A percentile compares a stretch with the other conserved stretches of the same genome.
These are phyloP conservation scores for Nakazawaea molendinolei DNA, from an alignment of 805 yeast genomes.

Conservation along the genomic window DNA sequence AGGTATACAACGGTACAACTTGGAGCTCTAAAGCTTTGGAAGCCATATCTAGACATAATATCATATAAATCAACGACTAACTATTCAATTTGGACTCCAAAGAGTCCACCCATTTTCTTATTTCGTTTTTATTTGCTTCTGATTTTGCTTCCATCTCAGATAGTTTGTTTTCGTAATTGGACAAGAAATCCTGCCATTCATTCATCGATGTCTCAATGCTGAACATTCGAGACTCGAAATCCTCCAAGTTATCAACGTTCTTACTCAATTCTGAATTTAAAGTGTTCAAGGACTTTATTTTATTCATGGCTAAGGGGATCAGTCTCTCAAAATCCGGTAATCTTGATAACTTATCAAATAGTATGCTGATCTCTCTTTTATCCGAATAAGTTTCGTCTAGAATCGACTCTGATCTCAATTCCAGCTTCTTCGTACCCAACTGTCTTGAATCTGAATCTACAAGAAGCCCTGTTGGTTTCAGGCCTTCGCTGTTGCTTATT, in stretches of 20 bases:
- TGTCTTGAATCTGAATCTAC: constrained; percentile 12
- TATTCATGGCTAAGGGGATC: constrained; percentile 14
- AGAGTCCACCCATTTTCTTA: constrained; percentile 3
- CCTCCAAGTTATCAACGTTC: constrained; percentile 12
- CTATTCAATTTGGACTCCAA: constrained; percentile 1
- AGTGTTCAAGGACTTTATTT: constrained; percentile 17
- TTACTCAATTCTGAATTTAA: constrained; percentile 9
- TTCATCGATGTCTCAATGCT: constrained; percentile 15
- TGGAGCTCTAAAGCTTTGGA: too few species aligned
- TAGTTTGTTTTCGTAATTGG: constrained; percentile 15
- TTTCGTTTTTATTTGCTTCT: constrained; percentile 11
- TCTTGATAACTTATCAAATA: constrained; percentile 17
- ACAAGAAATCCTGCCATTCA: constrained; percentile 20
- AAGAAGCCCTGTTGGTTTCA: constrained; percentile 13
- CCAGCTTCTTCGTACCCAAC: constrained; percentile 12
- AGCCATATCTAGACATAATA: background rate
- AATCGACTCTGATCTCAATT: constrained; percentile 7
- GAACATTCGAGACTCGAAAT: constrained; percentile 15
- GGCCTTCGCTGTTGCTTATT: constrained; percentile 14
- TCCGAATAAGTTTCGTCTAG: constrained; percentile 7
- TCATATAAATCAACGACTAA: background rate
- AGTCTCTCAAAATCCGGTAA: constrained; percentile 17
- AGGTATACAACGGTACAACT: too few species aligned
- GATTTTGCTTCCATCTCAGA: constrained; percentile 11
- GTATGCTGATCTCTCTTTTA: constrained; percentile 15